Base-by-base conservation (phyloP, 2,329 filamentous ascomycete species). In the Fusarium sp. region DNA sequence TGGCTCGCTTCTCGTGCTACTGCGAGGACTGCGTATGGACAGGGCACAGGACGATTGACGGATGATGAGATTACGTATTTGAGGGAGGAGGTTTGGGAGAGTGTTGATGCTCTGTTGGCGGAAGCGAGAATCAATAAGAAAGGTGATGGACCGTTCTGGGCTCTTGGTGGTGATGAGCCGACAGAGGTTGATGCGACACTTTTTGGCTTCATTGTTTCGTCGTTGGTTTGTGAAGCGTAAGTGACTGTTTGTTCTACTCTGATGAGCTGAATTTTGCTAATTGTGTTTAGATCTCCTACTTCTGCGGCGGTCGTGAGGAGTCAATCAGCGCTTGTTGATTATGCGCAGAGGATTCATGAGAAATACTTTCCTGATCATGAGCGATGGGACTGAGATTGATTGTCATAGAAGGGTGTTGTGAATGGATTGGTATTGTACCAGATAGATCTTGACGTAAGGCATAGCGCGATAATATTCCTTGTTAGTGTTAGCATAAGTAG, bases 361-460 rank as follows among this genome's bases (percentile, higher is more conserved):
- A 59, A 63, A 6, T 88, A 86, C 69, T 90, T 90, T 66, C 80
- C 84, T 0, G 87, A 90, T 35, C 89, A 89, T 69, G 77, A 83
- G 58, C 71, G 72, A 29, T 80, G 80, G 77, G 54, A 72, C 23
- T 58, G 45, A 67, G 41, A 6, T 6, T n/a, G 31, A 11, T 10
- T 25, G 8, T n/a, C n/a, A n/a, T n/a, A n/a, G n/a, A n/a, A n/a
- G n/a, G n/a, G n/a, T n/a, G n/a, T n/a, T n/a, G n/a, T n/a, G n/a
- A n/a, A n/a, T n/a, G n/a, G n/a, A n/a, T n/a, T n/a, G n/a, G n/a
- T n/a, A n/a, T n/a, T n/a, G n/a, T n/a, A n/a, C n/a, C n/a, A n/a
- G n/a, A n/a, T n/a, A n/a, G n/a, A n/a, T n/a, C 15, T 35, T n/a
- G 7, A 35, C 33, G 15, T 10, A 35, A n/a, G 17, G 33, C 33